phyloP scores from a whole-genome alignment of 495 filamentous ascomycete species.

The Xylaria scruposa region DNA sequence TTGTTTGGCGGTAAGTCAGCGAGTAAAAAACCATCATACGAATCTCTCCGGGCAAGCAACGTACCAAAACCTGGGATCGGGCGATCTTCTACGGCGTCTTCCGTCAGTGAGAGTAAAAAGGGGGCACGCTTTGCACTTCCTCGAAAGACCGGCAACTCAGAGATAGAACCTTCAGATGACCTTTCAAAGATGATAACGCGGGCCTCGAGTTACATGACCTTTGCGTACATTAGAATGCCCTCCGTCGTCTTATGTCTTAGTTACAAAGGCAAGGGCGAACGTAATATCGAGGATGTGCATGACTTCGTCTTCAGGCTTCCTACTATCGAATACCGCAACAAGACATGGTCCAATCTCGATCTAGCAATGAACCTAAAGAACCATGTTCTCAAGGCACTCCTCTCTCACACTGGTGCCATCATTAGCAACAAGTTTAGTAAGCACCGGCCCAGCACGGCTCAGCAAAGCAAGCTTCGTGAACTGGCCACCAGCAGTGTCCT shows the following conservation, averaged over 20 bases:
- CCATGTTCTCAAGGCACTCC: slow-evolving; percentile 90
- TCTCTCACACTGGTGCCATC: slow-evolving; percentile 94
- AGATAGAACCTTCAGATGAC: slow-evolving; percentile 75
- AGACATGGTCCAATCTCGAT: slow-evolving; percentile 98
- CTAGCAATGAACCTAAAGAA: slow-evolving; percentile 90
- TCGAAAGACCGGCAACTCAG: slow-evolving; percentile 42
- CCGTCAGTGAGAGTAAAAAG: slow-evolving; percentile 58
- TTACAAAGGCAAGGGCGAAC: slow-evolving; percentile 95
- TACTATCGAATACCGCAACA: slow-evolving; percentile 93
- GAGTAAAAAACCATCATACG: slow-evolving; percentile 69
- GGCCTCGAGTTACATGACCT: slow-evolving; percentile 95
- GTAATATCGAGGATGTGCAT: slow-evolving; percentile 95
- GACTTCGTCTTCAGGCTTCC: slow-evolving; percentile 97
- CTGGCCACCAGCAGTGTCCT: slow-evolving; percentile 69
- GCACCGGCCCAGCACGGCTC: slow-evolving; percentile 78
- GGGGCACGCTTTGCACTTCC: slow-evolving; percentile 52
- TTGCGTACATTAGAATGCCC: slow-evolving; percentile 92
- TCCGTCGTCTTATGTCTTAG: slow-evolving; percentile 93
- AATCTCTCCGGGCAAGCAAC: slow-evolving; percentile 64
- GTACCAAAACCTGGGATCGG: slow-evolving; percentile 53
- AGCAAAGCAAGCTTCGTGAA: slow-evolving; percentile 80
- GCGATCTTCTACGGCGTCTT: slow-evolving; percentile 60
- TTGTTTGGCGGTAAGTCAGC: slow-evolving; percentile 57
- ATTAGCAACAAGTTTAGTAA: slow-evolving; percentile 96
- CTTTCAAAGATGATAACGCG: slow-evolving; percentile 97